These are phyloP conservation scores for Coprinopsis marcescibilis DNA, from an alignment of 768 basidiomycete genomes.

Conservation along the genomic window DNA sequence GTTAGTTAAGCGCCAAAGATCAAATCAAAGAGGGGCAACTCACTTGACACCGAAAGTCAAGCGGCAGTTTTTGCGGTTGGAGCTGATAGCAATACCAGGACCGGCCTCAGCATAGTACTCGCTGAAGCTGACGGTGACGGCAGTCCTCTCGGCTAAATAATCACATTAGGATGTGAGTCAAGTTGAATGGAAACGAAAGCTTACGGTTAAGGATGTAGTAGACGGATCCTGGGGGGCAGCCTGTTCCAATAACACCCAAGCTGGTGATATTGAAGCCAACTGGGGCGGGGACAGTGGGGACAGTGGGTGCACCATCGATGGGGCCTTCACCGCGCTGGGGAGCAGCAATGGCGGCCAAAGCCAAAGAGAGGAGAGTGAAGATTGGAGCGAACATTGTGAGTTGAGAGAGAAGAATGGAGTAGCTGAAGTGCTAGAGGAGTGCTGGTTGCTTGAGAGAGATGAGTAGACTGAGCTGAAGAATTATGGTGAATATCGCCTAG, in stretches of 20 bases:
- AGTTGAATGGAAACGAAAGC: neutral
- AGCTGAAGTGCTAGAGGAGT: neutral
- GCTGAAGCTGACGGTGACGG: constrained; percentile 21
- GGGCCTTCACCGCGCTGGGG: neutral
- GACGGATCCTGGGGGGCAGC: constrained; percentile 10
- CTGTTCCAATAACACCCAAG: constrained; percentile 9
- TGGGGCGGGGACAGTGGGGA: constrained; percentile 1
- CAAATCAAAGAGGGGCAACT: neutral
- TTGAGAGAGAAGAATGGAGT: neutral
- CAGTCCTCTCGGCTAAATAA: constrained; percentile 14
- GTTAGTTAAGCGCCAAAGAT: neutral
- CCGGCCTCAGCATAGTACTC: constrained; percentile 20
- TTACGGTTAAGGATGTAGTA: constrained; percentile 18
- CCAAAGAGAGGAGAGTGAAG: neutral
- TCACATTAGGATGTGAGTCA: neutral
- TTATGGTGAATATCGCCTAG: neutral
- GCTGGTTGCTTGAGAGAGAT: neutral
- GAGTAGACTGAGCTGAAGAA: neutral
- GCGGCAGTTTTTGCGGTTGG: constrained; percentile 21
- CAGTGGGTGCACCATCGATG: neutral
- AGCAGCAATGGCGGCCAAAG: neutral
- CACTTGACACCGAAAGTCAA: constrained; percentile 19
- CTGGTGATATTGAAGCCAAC: constrained; percentile 11
- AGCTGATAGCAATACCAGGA: constrained; percentile 17
- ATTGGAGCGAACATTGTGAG: neutral